Base-by-base conservation (phyloP, 768 basidiomycete species). In the Naganishia randhawae region DNA sequence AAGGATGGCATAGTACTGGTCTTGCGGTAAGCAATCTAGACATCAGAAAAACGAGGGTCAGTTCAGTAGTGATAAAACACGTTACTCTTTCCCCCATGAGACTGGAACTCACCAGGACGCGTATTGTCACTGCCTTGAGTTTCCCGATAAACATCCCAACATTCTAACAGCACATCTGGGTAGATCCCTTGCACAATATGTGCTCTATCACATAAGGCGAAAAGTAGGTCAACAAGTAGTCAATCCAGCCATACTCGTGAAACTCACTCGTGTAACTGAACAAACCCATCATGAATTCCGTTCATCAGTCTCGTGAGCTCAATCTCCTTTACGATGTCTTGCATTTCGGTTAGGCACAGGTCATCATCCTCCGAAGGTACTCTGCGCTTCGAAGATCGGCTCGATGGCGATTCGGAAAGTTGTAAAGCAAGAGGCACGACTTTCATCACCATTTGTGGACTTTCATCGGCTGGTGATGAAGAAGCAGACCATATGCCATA, bases 131-230 rank as follows among this genome's bases (percentile, higher is more conserved):
- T 90, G 0, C 89, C 89, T 68, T 88, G 89, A n/a, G 79, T 77
- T 35, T 84, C 78, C 63, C 88, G 84, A 78, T 88, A 99, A 55
- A 85, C 85, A 74, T 97, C 95, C 96, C 96, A 99, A 22, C 89
- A 81, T 32, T 85, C 83, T 42, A 98, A 83, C 48, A 99, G 82
- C 52, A 85, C 76, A 22, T 86, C 84, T 0, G 95, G 93, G 77
- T 99, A 99, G 67, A 81, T 82, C 16, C 96, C 96, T 70, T 85
- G 83, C 5, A 97, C 93, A 55, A 98, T 84, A 72, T 91, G 94
- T 0, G 92, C 85, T 69, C 91, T 89, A 73, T 8, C 31, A n/a
- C 8, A 19, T 37, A 10, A 22, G 27, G 25, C 19, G n/a, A 3
- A n/a, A 25, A 48, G 32, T 65, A 29, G 55, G 37, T 25, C 31